Conservation (phyloP, 441 rosid genomes). For the Adansonia gregorii region DNA sequence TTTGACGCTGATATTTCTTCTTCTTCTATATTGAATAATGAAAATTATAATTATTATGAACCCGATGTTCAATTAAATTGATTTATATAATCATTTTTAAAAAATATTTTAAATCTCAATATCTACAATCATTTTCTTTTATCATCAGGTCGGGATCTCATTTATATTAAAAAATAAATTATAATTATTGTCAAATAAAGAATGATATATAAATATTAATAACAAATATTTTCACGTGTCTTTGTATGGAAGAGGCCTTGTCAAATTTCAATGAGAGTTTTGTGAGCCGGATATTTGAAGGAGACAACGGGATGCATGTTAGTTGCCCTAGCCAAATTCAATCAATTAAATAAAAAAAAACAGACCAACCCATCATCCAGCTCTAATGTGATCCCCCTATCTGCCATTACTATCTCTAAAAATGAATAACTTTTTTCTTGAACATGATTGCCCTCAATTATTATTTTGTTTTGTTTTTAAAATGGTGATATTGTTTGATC, state of each 20-base stretch:
- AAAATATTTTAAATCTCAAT: too few species aligned
- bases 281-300: conserved; percentile 53
- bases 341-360: conserved; percentile 8
- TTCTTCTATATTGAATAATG: neutral
- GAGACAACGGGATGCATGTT: conserved; percentile 39
- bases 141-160: too few species aligned
- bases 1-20: conserved; percentile 29
- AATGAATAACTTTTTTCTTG: conserved; percentile 10
- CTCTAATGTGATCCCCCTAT: conserved; percentile 33
- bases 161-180: too few species aligned
- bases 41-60: neutral
- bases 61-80: too few species aligned
- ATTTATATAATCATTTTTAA: too few species aligned
- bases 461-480: neutral
- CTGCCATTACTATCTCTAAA: conserved; percentile 17
- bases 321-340: conserved; percentile 32
- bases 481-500: neutral
- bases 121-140: too few species aligned
- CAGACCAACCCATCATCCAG: conserved; percentile 27
- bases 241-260: conserved; percentile 39
- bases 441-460: neutral
- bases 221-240: conserved; percentile 32
- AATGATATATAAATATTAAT: neutral
- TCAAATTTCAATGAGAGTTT: conserved; percentile 39
- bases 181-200: neutral